A percentile compares a stretch with the other conserved stretches of the same genome.
phyloP scores from a whole-genome alignment of 208 protist species.

The Leishmania martiniquensis region DNA sequence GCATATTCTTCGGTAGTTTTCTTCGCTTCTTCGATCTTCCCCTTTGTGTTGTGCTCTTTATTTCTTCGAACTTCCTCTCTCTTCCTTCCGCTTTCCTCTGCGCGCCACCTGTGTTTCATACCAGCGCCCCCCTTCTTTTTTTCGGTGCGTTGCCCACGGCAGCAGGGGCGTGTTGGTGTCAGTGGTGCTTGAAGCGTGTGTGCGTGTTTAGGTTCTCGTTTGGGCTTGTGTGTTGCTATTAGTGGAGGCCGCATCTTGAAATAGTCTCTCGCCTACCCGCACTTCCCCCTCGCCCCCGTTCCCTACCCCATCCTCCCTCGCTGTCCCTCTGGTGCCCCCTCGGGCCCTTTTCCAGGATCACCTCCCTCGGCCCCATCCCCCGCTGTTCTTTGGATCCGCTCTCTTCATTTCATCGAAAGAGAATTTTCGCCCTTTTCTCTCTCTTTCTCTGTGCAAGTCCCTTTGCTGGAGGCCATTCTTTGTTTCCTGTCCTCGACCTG shows the following conservation, averaged over 20 bases:
- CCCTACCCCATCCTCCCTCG: neutral
- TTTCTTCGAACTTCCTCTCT: constrained; percentile 15
- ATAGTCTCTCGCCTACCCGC: neutral
- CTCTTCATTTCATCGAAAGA: neutral
- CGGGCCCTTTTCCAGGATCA: neutral
- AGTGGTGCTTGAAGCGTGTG: neutral
- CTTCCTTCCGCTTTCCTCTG: no score
- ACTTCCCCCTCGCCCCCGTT: neutral
- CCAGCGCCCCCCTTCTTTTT: neutral
- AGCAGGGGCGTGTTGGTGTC: neutral
- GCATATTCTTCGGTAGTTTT: constrained; percentile 1
- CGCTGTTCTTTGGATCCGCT: neutral
- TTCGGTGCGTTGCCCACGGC: constrained; percentile 1
- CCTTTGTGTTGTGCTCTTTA: neutral
- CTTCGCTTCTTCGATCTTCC: neutral
- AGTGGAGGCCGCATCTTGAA: neutral
- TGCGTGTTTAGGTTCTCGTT: neutral
- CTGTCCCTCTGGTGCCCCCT: neutral
- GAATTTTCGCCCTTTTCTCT: neutral
- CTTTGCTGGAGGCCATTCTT: neutral
- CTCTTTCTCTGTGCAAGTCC: neutral
- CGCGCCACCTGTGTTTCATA: neutral
- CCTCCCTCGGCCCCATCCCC: neutral
- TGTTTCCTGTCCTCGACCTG: neutral
- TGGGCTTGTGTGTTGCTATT: neutral